A percentile compares a stretch with the other conserved stretches of the same genome.
Conservation (phyloP, 2,329 filamentous ascomycete species). For the Xylariales sp. region DNA sequence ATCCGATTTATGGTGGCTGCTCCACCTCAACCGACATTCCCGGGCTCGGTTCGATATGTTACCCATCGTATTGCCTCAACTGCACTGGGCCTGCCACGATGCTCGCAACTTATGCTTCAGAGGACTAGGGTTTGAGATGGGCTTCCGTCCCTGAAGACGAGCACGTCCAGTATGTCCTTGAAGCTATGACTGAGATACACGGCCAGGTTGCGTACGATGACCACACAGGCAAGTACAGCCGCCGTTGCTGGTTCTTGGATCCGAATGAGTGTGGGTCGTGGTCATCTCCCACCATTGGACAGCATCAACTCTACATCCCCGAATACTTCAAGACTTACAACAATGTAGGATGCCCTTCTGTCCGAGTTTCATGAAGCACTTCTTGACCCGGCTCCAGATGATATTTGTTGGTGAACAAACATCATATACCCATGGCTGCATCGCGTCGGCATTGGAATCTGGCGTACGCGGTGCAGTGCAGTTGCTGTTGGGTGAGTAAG, state of each 20-base stretch:
- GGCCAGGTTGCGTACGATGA: slow-evolving; percentile 54
- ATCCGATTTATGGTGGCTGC: slow-evolving; percentile 61
- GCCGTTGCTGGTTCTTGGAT: slow-evolving; percentile 62
- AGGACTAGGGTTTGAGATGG: slow-evolving; percentile 34
- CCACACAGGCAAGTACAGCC: slow-evolving; percentile 60
- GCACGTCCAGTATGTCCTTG: slow-evolving; percentile 58
- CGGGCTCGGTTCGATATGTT: slow-evolving; percentile 59
- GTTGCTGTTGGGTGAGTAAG: slow-evolving; percentile 48
- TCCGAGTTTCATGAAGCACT: background rate
- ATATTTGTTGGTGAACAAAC: slow-evolving; percentile 69
- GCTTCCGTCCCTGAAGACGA: slow-evolving; percentile 49
- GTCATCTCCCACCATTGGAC: slow-evolving; percentile 55
- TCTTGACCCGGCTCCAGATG: slow-evolving; percentile 32
- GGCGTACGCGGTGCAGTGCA: slow-evolving; percentile 62
- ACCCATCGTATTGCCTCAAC: slow-evolving; percentile 64
- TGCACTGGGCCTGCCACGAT: slow-evolving; percentile 57
- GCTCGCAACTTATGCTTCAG: slow-evolving; percentile 53
- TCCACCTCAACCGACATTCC: slow-evolving; percentile 52
- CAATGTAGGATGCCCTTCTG: slow-evolving; percentile 33
- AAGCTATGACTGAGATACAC: slow-evolving; percentile 65
- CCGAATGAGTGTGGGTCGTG: slow-evolving; percentile 58
- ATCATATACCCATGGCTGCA: slow-evolving; percentile 68
- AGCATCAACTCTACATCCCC: slow-evolving; percentile 66
- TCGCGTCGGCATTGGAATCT: slow-evolving; percentile 61
- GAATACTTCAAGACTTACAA: slow-evolving; percentile 69